Evolutionary conservation across 192 early-diverging fungal genomes (phyloP).

Genomic region (Phlyctochytrium bullatum): DNA sequence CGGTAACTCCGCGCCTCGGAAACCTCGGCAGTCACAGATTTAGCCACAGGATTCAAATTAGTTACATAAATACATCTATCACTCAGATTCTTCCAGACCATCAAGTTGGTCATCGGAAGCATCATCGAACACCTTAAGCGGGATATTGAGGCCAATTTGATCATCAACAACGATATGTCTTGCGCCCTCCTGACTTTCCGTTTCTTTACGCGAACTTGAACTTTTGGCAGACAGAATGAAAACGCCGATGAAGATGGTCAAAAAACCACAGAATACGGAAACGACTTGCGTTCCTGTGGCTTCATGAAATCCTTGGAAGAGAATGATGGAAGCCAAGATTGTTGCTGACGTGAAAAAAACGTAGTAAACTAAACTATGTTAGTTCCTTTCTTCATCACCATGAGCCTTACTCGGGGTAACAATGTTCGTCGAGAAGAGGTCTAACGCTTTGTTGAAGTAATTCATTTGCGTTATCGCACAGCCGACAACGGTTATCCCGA

Average conservation of each 20-base stretch:
- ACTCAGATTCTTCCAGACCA: too few relatives aligned
- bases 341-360: conserved; percentile 96
- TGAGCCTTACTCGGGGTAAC: conserved; percentile 53
- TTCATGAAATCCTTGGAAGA: conserved; percentile 76
- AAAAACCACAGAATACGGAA: conserved; percentile 83
- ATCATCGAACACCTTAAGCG: neutral
- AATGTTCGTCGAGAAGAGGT: conserved; percentile 81
- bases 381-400: too few relatives aligned
- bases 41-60: too few relatives aligned
- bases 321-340: conserved; percentile 81
- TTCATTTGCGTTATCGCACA: conserved; percentile 96
- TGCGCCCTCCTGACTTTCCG: neutral
- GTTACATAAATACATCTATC: too few relatives aligned
- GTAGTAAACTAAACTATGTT: conserved; percentile 76
- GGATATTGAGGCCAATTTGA: neutral
- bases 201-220: neutral
- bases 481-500: conserved; percentile 70
- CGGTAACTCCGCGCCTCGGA: too few relatives aligned
- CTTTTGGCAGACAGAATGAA: conserved; percentile 48
- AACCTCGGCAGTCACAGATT: too few relatives aligned
- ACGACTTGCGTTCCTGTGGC: conserved; percentile 40
- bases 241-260: conserved; percentile 92
- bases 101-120: neutral
- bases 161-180: neutral
- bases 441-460: conserved; percentile 97